A percentile compares a stretch with the other conserved stretches of the same genome.
These are phyloP conservation scores for Hygrophorus pudorinus DNA, from an alignment of 768 basidiomycete species.

Conservation along the genomic window DNA sequence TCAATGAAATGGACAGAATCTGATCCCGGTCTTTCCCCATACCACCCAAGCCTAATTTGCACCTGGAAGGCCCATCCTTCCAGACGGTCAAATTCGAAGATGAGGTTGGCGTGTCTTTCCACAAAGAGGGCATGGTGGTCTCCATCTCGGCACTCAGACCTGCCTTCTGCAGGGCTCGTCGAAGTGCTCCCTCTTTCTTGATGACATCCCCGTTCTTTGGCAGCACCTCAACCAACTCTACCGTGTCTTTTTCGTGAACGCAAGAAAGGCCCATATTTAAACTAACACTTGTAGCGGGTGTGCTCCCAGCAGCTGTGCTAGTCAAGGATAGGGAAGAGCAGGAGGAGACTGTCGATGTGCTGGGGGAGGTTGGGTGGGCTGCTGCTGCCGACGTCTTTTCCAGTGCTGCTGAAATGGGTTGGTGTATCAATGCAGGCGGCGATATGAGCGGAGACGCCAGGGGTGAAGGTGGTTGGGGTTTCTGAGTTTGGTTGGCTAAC, in stretches of 20 bases:
- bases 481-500: slow-evolving; percentile 8
- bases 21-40: too few species aligned
- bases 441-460: background rate
- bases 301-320: slow-evolving; percentile 21
- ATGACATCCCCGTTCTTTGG: background rate
- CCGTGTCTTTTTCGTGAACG: too few species aligned
- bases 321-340: slow-evolving; percentile 41
- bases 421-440: slow-evolving; percentile 3
- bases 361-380: slow-evolving; percentile 17
- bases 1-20: too few species aligned
- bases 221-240: background rate
- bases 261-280: background rate
- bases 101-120: slow-evolving; percentile 30
- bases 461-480: slow-evolving; percentile 16
- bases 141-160: slow-evolving; percentile 16
- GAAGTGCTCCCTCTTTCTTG: slow-evolving; percentile 10
- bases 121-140: slow-evolving; percentile 15
- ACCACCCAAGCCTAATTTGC: slow-evolving; percentile 9
- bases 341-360: slow-evolving; percentile 31
- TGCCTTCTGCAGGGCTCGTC: slow-evolving; percentile 18
- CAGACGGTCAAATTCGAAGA: slow-evolving; percentile 26
- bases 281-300: slow-evolving; percentile 8
- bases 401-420: slow-evolving; percentile 9
- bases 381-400: slow-evolving; percentile 2
- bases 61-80: slow-evolving; percentile 10